Percentiles rank a stretch among this genome's conserved stretches.
phyloP scores from a whole-genome alignment of 2,329 filamentous ascomycete genomes.

The Aspergillus ibericus region DNA sequence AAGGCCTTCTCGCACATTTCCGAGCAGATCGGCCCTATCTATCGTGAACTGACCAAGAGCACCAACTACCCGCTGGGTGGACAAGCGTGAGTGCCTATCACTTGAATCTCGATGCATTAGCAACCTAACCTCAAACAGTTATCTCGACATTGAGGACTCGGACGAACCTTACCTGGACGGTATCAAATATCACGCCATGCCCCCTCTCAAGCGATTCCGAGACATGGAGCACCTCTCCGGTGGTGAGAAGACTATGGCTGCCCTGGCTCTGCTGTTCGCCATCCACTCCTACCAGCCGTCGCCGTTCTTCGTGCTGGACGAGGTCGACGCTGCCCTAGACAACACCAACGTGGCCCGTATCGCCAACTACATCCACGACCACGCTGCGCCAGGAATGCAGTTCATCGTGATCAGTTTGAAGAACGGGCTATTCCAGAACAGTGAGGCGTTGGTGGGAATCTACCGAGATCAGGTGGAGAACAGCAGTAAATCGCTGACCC shows the following conservation, averaged over 20 bases:
- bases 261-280: slow-evolving; percentile 91
- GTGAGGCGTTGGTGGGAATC: slow-evolving; percentile 91
- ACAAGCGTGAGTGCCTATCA: slow-evolving; percentile 51
- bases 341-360: slow-evolving; percentile 96
- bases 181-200: slow-evolving; percentile 99
- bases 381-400: slow-evolving; percentile 95
- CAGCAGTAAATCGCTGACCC: slow-evolving; percentile 82
- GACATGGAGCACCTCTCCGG: slow-evolving; percentile 99
- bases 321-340: slow-evolving; percentile 97
- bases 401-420: slow-evolving; percentile 98
- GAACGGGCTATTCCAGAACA: slow-evolving; percentile 92
- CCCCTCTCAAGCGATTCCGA: slow-evolving; percentile 93
- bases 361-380: slow-evolving; percentile 91
- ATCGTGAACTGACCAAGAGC: slow-evolving; percentile 90
- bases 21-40: slow-evolving; percentile 89
- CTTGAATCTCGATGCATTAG: not conserved
- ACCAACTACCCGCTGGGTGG: slow-evolving; percentile 92
- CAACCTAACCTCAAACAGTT: slow-evolving; percentile 42
- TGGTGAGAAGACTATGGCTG: slow-evolving; percentile 98
- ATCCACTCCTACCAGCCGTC: slow-evolving; percentile 94
- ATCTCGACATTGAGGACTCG: slow-evolving; percentile 93
- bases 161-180: slow-evolving; percentile 94
- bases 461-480: slow-evolving; percentile 95
- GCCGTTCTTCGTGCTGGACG: slow-evolving; percentile 97
- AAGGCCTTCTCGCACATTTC: slow-evolving; percentile 94